These are phyloP conservation scores for Mycena citricolor DNA, from an alignment of 1,284 basidiomycete species.

Conservation along the genomic window DNA sequence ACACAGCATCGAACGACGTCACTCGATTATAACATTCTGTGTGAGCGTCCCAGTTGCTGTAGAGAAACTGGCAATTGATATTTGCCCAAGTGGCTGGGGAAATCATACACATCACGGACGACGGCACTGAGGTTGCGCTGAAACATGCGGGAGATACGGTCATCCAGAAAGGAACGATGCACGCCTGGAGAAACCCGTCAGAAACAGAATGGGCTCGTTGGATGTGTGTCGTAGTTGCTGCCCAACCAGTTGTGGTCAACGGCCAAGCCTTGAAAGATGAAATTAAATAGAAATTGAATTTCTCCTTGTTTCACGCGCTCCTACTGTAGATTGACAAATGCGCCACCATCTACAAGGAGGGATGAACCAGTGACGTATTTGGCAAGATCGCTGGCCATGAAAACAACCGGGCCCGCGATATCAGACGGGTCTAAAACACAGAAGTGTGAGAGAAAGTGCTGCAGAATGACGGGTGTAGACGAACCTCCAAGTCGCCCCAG, in stretches of 20 bases:
- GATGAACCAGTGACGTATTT: conserved; percentile 73
- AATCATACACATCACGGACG: conserved; percentile 53
- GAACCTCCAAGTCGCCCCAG: conserved; percentile 67
- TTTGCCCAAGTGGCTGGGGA: conserved; percentile 48
- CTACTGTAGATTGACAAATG: conserved; percentile 79
- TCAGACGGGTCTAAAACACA: conserved; percentile 58
- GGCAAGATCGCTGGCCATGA: conserved; percentile 74
- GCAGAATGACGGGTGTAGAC: conserved; percentile 19
- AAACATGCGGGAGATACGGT: conserved; percentile 57
- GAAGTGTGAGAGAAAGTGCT: conserved; percentile 9
- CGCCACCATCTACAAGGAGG: conserved; percentile 75
- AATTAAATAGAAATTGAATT: conserved; percentile 3
- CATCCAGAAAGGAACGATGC: conserved; percentile 58
- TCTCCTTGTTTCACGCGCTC: conserved; percentile 1
- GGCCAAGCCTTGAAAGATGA: conserved; percentile 41
- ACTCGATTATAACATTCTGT: conserved; percentile 60
- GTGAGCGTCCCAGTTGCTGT: conserved; percentile 33
- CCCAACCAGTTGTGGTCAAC: conserved; percentile 49
- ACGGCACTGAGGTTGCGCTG: conserved; percentile 53
- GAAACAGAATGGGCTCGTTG: conserved; percentile 48
- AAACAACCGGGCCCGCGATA: conserved; percentile 75
- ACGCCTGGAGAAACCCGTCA: conserved; percentile 62
- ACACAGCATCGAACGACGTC: conserved; percentile 49
- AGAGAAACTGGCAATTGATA: background rate
- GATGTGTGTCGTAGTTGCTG: conserved; percentile 53